A percentile compares a stretch with the other conserved stretches of the same genome.
phyloP scores from a whole-genome alignment of 116 monocot species.

The Dioscorea cayenensis region DNA sequence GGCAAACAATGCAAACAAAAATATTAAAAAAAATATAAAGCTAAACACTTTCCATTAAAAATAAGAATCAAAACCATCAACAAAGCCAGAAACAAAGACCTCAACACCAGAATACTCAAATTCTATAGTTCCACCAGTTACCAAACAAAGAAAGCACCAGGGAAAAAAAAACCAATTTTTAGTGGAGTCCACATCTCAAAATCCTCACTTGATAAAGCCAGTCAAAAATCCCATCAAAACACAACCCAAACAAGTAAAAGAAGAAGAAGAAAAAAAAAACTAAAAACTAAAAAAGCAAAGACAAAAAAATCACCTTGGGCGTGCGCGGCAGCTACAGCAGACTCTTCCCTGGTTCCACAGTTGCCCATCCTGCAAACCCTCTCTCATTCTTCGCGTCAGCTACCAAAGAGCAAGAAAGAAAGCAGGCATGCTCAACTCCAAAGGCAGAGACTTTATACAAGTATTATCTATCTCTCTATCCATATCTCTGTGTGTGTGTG shows the following conservation, averaged over 20 bases:
- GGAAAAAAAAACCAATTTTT: too few species aligned
- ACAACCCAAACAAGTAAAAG: too few species aligned
- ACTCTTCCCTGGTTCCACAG: slow-evolving; percentile 89
- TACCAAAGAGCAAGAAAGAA: background rate
- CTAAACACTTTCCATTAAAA: too few species aligned
- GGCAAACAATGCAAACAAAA: too few species aligned
- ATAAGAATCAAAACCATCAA: too few species aligned
- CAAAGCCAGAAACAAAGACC: background rate
- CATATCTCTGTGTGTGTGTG: background rate
- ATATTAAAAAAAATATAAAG: too few species aligned
- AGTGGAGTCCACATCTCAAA: too few species aligned
- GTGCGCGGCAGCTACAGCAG: slow-evolving; percentile 62
- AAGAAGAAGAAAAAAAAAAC: too few species aligned
- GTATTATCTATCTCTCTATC: background rate
- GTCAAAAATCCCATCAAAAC: too few species aligned
- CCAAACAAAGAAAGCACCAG: too few species aligned
- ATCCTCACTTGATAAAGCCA: too few species aligned
- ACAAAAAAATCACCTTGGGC: slow-evolving; percentile 19
- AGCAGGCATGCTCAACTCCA: background rate
- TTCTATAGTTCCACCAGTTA: too few species aligned
- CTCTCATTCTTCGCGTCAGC: slow-evolving; percentile 41
- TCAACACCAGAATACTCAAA: background rate
- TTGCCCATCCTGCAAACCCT: slow-evolving; percentile 65
- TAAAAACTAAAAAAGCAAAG: background rate
- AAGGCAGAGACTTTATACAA: background rate